Evolutionary conservation across 2,329 filamentous ascomycete genomes (phyloP).

Genomic region (Trichoderma brevicompactum): DNA sequence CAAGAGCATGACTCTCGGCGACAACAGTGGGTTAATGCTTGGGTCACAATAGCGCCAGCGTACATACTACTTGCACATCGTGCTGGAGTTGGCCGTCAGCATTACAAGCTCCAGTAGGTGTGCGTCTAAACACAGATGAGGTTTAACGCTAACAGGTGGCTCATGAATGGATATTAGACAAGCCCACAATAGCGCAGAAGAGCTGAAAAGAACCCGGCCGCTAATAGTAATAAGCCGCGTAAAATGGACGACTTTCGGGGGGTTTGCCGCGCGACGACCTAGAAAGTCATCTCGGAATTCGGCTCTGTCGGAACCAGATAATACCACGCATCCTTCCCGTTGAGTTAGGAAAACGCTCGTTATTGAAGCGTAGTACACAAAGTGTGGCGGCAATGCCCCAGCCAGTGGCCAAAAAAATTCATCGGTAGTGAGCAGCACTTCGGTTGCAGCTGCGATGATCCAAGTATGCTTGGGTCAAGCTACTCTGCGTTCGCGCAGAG

Average conservation of each 20-base stretch:
- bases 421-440: background rate
- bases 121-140: constrained; percentile 8
- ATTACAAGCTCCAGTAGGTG: background rate
- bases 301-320: constrained; percentile 23
- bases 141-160: constrained; percentile 7
- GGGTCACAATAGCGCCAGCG: background rate
- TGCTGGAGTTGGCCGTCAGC: background rate
- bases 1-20: background rate
- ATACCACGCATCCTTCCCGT: constrained; percentile 8
- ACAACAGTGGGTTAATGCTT: background rate
- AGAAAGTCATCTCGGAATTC: constrained; percentile 21
- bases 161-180: background rate
- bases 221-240: constrained; percentile 14
- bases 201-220: constrained; percentile 22
- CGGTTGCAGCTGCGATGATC: background rate
- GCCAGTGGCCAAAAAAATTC: background rate
- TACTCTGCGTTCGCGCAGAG: background rate
- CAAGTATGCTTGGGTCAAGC: background rate
- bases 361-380: background rate
- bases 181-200: constrained; percentile 21
- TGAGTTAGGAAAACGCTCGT: background rate
- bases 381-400: background rate
- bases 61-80: background rate
- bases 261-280: constrained; percentile 23
- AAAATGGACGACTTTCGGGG: constrained; percentile 9